These are phyloP conservation scores for Phytophthora syringae DNA, from an alignment of 352 stramenopile genomes.

Conservation along the genomic window DNA sequence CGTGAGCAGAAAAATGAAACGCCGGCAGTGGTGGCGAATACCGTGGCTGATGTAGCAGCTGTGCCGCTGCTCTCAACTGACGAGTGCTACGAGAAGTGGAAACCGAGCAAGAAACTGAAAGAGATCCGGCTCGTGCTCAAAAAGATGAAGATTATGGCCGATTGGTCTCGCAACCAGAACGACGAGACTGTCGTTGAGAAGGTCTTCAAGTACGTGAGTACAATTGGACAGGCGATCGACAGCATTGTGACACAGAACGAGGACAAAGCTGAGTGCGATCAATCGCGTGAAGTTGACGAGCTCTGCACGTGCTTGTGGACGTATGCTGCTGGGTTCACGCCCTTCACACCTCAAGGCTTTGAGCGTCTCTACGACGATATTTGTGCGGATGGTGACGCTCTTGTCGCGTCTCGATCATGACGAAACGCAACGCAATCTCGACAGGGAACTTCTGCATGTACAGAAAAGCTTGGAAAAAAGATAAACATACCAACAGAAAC, in stretches of 20 bases:
- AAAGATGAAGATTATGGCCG: conserved; percentile 88
- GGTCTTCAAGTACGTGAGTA: conserved; percentile 87
- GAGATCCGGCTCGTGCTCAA: conserved; percentile 84
- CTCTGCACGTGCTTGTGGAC: conserved; percentile 82
- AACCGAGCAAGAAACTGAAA: conserved; percentile 74
- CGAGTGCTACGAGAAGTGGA: conserved; percentile 80
- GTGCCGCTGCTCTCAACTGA: conserved; percentile 51
- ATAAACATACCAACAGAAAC: conserved; percentile 33
- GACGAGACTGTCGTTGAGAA: conserved; percentile 89
- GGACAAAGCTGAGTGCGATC: conserved; percentile 22
- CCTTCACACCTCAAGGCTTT: conserved; percentile 76
- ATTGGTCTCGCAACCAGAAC: conserved; percentile 83
- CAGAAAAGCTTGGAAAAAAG: conserved; percentile 6
- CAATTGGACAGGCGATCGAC: conserved; percentile 84
- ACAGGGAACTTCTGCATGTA: conserved; percentile 8
- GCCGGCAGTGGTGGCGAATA: conserved; percentile 17
- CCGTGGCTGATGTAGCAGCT: conserved; percentile 11
- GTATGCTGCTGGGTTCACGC: conserved; percentile 78
- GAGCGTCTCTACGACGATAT: conserved; percentile 90
- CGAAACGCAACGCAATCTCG: not conserved
- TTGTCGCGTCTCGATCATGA: conserved; percentile 42
- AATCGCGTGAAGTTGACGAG: conserved; percentile 71
- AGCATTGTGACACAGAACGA: conserved; percentile 65
- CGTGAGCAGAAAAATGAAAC: conserved; percentile 17
- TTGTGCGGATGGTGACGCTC: conserved; percentile 67